These are phyloP conservation scores for Chytridium lagenaria DNA, from an alignment of 371 early-diverging fungal genomes.

Conservation along the genomic window DNA sequence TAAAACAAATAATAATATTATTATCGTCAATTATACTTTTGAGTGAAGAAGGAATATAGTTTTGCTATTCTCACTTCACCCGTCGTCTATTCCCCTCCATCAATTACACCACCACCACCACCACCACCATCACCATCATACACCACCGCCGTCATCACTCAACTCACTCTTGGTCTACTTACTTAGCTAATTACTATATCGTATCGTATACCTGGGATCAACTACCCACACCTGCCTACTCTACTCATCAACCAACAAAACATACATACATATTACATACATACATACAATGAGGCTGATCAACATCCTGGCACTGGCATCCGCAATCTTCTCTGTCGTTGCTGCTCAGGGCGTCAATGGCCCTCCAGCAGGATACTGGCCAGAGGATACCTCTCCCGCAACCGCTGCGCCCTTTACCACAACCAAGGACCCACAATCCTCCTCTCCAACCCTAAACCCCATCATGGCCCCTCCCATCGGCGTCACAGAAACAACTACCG, in stretches of 20 bases:
- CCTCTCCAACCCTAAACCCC: constrained; percentile 7
- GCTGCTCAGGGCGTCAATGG: constrained; percentile 12
- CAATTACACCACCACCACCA: too few species aligned
- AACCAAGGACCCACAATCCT: not conserved
- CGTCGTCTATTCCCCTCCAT: too few species aligned
- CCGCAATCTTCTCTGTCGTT: not conserved
- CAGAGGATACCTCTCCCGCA: not conserved
- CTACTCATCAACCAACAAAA: not conserved
- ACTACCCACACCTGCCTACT: not conserved
- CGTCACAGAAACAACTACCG: too few species aligned
- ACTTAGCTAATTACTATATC: not conserved
- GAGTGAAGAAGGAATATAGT: too few species aligned
- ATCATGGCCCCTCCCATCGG: not conserved
- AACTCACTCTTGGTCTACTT: not conserved
- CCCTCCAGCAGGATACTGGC: constrained; percentile 13
- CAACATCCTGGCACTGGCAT: not conserved
- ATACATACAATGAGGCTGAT: not conserved
- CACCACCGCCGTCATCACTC: not conserved
- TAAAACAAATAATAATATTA: too few species aligned
- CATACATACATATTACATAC: too few species aligned
- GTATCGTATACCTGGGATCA: not conserved
- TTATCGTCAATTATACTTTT: too few species aligned
- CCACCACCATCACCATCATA: too few species aligned
- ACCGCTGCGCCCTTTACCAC: not conserved
- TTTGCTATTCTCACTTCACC: too few species aligned